A percentile compares a stretch with the other conserved stretches of the same genome.
phyloP scores from a whole-genome alignment of 305 asterid genomes.

The Striga hermonthica region DNA sequence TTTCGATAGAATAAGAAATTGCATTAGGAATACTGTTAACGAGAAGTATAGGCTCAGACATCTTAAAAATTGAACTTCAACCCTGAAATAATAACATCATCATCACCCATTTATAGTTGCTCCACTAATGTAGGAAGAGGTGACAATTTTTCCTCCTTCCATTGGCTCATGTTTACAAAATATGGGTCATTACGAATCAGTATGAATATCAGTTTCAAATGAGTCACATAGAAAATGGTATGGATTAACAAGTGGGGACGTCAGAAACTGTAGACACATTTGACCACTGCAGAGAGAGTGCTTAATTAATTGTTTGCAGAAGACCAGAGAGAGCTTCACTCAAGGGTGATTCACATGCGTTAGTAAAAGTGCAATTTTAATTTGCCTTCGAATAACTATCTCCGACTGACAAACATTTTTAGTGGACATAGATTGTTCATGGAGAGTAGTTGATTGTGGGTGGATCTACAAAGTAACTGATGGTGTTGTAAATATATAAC shows the following conservation, averaged over 20 bases:
- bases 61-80: background rate
- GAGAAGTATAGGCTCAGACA: background rate
- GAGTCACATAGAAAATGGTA: background rate
- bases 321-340: background rate
- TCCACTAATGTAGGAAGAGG: background rate
- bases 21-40: background rate
- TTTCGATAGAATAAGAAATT: slow-evolving; percentile 23
- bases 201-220: background rate
- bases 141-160: slow-evolving; percentile 15
- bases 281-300: background rate
- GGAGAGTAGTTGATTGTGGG: background rate
- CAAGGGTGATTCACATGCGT: background rate
- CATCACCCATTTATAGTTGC: background rate
- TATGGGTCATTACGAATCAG: background rate
- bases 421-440: background rate
- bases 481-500: background rate
- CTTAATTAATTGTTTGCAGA: background rate
- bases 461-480: too few relatives aligned
- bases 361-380: background rate
- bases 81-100: background rate
- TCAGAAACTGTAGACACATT: background rate
- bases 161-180: background rate
- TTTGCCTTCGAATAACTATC: background rate
- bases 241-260: background rate
- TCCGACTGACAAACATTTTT: background rate